Evolutionary conservation across 352 stramenopile genomes (phyloP).

Genomic region (Globisporangium irregulare): DNA sequence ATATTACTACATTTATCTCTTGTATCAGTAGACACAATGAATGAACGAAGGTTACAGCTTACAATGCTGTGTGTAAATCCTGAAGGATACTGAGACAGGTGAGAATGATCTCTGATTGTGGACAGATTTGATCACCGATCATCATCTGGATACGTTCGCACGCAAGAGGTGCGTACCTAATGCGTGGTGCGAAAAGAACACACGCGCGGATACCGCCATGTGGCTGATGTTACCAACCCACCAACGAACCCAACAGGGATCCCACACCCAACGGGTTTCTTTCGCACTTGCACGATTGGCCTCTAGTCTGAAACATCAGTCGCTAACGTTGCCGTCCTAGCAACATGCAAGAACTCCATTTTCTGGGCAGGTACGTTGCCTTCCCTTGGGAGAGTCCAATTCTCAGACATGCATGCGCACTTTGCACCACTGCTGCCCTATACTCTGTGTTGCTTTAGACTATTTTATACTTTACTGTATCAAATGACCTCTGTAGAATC

Average conservation of each 20-base stretch:
- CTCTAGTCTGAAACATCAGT: background rate
- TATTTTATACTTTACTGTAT: background rate
- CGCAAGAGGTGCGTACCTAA: conserved; percentile 2
- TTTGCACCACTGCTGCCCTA: background rate
- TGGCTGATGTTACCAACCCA: background rate
- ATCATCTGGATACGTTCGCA: background rate
- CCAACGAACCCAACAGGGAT: background rate
- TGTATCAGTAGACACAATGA: background rate
- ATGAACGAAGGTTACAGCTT: no score
- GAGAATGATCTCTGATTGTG: background rate
- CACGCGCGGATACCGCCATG: background rate
- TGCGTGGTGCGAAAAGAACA: background rate
- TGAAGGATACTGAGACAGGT: background rate
- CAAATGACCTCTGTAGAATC: background rate
- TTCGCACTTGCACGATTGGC: background rate
- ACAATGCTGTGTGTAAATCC: background rate
- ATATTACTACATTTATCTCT: background rate
- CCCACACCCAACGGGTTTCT: background rate
- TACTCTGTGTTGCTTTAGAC: background rate
- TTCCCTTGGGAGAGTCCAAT: no score
- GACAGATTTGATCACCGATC: background rate
- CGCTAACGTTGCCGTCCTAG: background rate
- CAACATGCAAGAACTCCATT: background rate
- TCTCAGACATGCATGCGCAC: background rate
- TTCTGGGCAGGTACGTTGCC: background rate